phyloP scores from a whole-genome alignment of 2,329 filamentous ascomycete species.

The Scorias spongiosa region DNA sequence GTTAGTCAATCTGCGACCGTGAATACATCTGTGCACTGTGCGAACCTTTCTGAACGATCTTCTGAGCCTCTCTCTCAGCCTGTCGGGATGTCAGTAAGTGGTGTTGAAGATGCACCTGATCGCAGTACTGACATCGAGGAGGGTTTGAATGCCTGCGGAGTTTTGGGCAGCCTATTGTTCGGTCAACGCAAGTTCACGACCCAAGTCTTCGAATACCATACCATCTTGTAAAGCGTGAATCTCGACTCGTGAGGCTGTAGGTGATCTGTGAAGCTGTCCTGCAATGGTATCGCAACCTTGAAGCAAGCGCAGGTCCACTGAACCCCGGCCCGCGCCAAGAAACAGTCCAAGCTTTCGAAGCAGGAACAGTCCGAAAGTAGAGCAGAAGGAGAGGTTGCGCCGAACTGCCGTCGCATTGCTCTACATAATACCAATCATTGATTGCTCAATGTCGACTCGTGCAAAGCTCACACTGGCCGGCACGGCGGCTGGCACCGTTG shows the following conservation, averaged over 20 bases:
- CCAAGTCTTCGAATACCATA: neutral
- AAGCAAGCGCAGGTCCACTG: neutral
- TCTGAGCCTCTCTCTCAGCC: slow-evolving; percentile 96
- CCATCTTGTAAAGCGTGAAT: neutral
- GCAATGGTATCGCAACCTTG: slow-evolving; percentile 1
- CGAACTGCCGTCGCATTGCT: no score
- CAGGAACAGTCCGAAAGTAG: neutral
- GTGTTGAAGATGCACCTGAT: neutral
- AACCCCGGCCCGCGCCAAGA: neutral
- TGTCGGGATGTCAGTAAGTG: slow-evolving; percentile 24
- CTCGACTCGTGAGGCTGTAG: no score
- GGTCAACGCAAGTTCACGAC: neutral
- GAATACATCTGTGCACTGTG: neutral
- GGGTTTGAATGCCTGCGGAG: slow-evolving; percentile 93
- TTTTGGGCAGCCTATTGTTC: slow-evolving; percentile 77
- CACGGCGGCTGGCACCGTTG: slow-evolving; percentile 60
- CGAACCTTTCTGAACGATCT: slow-evolving; percentile 93
- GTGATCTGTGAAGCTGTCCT: no score
- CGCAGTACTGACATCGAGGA: slow-evolving; percentile 69
- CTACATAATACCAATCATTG: no score
- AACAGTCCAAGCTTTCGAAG: neutral
- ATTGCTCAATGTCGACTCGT: slow-evolving; percentile 60
- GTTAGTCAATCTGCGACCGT: slow-evolving; percentile 1
- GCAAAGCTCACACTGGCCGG: slow-evolving; percentile 72
- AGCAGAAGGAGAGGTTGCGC: no score